Base-by-base conservation (phyloP, 345 rosid species). In the Arabidopsis thaliana region DNA sequence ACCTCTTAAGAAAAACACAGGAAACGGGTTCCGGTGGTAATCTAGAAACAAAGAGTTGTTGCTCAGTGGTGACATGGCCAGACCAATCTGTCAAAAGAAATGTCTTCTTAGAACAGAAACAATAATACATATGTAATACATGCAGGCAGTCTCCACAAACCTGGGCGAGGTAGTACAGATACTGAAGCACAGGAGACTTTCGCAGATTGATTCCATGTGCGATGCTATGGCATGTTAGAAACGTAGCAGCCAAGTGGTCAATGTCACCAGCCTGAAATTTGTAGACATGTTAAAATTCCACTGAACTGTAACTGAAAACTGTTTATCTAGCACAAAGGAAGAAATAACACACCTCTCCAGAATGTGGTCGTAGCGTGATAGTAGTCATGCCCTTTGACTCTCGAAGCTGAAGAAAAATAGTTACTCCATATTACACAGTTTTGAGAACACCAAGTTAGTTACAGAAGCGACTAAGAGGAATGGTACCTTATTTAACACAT, bases 21-120 rank as follows among this genome's bases (percentile, higher is more conserved):
- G 98, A 48, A 96, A 85, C 1, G 99, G 98, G 79, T 93, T 96
- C 59, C 97, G 73, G 78, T 96, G 99, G 75, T 96, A 96, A 80
- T 96, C 99, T 56, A 96, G 81, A 81, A 96, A 96, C 78, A 96
- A 77, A 58, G 98, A 93, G 81, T 96, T 96, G 87, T 96, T 96
- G 94, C 98, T 96, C 80, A 93, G 87, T 77, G 99, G 99, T 77
- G 99, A 96, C 98, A 96, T 89, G 38, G 98, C 98, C 81, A 96
- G 83, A 52, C 98, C 99, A 37, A 96, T 91, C 99, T 96, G 87
- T 74, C 65, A 82, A 77, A 71, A 59, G 45, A 78, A 30, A n/a
- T 24, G 34, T n/a, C 74, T 66, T 30, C 62, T 61, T 30, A 16
- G 20, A 45, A 10, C 12, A 69, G 12, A 57, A 28, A 72, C 32